These are phyloP conservation scores for Coprinopsis marcescibilis DNA, from an alignment of 768 basidiomycete species.

Conservation along the genomic window DNA sequence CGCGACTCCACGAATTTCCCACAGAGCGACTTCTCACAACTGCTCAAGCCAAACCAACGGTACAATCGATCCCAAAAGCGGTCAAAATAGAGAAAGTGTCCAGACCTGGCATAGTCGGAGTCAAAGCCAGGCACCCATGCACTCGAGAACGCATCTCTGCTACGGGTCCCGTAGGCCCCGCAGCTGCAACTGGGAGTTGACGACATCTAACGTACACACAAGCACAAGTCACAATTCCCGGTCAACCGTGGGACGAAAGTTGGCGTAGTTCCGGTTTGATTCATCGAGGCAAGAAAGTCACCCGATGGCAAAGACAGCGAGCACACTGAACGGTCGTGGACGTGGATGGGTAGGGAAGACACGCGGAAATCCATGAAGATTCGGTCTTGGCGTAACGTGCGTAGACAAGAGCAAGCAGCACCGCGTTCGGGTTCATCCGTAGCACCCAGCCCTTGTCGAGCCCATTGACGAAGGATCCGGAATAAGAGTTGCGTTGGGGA, in stretches of 20 bases:
- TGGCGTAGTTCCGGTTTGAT: too few species aligned
- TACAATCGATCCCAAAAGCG: too few species aligned
- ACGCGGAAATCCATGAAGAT: not conserved
- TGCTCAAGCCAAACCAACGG: not conserved
- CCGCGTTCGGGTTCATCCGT: not conserved
- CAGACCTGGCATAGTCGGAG: not conserved
- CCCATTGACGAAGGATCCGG: slow-evolving; percentile 20
- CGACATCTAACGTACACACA: not conserved
- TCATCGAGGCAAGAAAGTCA: too few species aligned
- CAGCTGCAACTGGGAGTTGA: not conserved
- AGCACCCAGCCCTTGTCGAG: slow-evolving; percentile 9
- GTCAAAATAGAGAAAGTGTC: not conserved
- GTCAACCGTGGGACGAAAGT: too few species aligned
- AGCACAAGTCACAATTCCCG: not conserved
- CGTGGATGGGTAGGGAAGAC: too few species aligned
- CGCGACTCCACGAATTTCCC: not conserved
- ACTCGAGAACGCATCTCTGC: slow-evolving; percentile 5
- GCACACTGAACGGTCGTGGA: too few species aligned
- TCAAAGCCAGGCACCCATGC: not conserved
- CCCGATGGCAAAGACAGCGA: too few species aligned
- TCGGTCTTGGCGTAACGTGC: not conserved
- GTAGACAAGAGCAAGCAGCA: not conserved
- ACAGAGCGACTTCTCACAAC: not conserved
- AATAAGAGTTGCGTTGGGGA: slow-evolving; percentile 21
- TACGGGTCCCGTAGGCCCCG: not conserved